Conservation (phyloP, 495 filamentous ascomycete species). For the Penicillium odoratum region DNA sequence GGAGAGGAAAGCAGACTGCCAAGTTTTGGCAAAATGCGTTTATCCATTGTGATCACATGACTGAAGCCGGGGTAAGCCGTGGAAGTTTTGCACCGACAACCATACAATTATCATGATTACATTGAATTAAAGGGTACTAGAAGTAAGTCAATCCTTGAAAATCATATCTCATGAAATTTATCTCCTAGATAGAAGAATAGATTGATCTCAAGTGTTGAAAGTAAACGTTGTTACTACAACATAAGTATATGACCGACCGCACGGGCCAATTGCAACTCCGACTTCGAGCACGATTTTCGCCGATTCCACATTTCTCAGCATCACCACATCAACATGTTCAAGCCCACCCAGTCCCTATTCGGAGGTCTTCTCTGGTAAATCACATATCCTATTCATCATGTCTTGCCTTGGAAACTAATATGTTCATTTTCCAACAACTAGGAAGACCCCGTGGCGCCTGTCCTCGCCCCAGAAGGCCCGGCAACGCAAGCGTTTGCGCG, state of each 20-base stretch:
- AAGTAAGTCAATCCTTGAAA: too few relatives aligned
- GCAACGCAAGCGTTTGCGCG: constrained; percentile 80
- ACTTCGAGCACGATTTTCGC: constrained; percentile 33
- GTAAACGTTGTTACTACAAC: neutral
- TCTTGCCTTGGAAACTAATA: constrained; percentile 2
- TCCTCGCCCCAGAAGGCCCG: constrained; percentile 86
- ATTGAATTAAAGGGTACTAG: neutral
- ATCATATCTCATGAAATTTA: too few relatives aligned
- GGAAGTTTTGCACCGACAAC: neutral
- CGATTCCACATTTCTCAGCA: constrained; percentile 16
- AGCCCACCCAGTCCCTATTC: constrained; percentile 69
- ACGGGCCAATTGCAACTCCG: constrained; percentile 32
- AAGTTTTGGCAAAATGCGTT: constrained; percentile 19
- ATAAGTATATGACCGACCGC: constrained; percentile 10
- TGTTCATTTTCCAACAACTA: constrained; percentile 32
- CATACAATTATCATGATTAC: neutral
- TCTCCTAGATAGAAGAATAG: neutral
- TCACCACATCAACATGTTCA: constrained; percentile 54
- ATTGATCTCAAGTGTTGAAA: neutral
- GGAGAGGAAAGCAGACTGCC: constrained; percentile 3
- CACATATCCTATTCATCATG: neutral
- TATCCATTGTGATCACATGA: constrained; percentile 29
- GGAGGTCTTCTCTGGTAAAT: constrained; percentile 83
- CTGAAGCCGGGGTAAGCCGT: constrained; percentile 19
- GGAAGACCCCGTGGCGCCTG: constrained; percentile 98